A percentile compares a stretch with the other conserved stretches of the same genome.
These are phyloP conservation scores for Podospora didyma DNA, from an alignment of 495 filamentous ascomycete species.

Conservation along the genomic window DNA sequence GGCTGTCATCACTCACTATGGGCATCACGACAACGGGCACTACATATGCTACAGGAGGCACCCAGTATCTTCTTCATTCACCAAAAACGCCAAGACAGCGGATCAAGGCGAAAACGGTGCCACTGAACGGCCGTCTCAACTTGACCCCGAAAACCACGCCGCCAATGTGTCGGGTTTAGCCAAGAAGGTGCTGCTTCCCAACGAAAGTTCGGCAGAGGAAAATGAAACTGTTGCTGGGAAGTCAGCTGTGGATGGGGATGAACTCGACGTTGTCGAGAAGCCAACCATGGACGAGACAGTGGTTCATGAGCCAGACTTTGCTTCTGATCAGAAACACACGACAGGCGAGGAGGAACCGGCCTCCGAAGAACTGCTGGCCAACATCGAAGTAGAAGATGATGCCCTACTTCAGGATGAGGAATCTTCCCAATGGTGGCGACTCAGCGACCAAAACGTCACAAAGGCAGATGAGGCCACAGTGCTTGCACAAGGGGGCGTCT, in stretches of 20 bases:
- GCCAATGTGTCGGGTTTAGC: not conserved
- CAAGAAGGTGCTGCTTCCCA: too few relatives aligned
- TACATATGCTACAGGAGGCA: slow-evolving; percentile 86
- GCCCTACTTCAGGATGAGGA: slow-evolving; percentile 24
- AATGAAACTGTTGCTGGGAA: too few relatives aligned
- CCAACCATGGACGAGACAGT: not conserved
- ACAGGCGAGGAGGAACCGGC: not conserved
- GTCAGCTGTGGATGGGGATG: not conserved
- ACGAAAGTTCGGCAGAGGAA: too few relatives aligned
- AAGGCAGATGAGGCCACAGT: slow-evolving; percentile 70
- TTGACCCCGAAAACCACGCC: not conserved
- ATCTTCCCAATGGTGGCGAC: slow-evolving; percentile 63
- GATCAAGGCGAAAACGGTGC: not conserved
- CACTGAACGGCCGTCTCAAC: not conserved
- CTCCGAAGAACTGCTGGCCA: not conserved
- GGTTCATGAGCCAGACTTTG: too few relatives aligned
- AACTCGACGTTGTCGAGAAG: not conserved
- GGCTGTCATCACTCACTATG: slow-evolving; percentile 84
- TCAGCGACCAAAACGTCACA: slow-evolving; percentile 81
- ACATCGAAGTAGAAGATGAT: slow-evolving; percentile 1
- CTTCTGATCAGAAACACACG: not conserved
- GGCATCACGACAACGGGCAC: slow-evolving; percentile 90
- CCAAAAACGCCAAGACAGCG: not conserved
- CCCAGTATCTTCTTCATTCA: slow-evolving; percentile 22
- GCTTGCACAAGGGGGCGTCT: slow-evolving; percentile 75